phyloP scores from a whole-genome alignment of 2,329 filamentous ascomycete species.

The Chalara sp. region DNA sequence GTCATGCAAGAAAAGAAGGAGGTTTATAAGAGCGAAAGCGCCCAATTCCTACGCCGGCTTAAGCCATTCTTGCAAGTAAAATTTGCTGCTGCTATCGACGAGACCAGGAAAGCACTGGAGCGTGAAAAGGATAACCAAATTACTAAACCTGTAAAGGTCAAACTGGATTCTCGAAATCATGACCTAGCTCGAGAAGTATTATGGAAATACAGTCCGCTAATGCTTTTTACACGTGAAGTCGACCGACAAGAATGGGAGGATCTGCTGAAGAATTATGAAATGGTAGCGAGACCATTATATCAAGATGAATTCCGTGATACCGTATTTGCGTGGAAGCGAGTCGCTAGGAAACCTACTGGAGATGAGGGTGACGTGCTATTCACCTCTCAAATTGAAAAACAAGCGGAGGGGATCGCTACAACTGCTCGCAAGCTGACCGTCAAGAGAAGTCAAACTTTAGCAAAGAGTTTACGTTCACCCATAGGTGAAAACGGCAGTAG shows the following conservation, averaged over 20 bases:
- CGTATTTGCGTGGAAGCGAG: slow-evolving; percentile 70
- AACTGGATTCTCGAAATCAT: slow-evolving; percentile 65
- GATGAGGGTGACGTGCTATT: slow-evolving; percentile 86
- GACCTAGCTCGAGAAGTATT: slow-evolving; percentile 65
- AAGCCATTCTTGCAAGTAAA: slow-evolving; percentile 76
- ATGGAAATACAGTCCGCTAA: slow-evolving; percentile 82
- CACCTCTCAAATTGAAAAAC: slow-evolving; percentile 75
- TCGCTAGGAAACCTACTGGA: slow-evolving; percentile 64
- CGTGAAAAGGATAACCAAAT: slow-evolving; percentile 43
- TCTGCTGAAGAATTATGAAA: slow-evolving; percentile 74
- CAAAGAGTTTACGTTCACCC: slow-evolving; percentile 63
- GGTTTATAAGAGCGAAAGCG: slow-evolving; percentile 72
- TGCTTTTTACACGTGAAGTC: slow-evolving; percentile 83
- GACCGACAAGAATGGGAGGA: slow-evolving; percentile 76
- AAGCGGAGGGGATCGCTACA: slow-evolving; percentile 69
- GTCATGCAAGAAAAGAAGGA: slow-evolving; percentile 93
- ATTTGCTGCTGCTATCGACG: slow-evolving; percentile 69
- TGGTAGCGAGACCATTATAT: slow-evolving; percentile 69
- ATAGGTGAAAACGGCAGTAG: slow-evolving; percentile 53
- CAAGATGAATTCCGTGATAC: slow-evolving; percentile 76
- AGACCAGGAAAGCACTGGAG: slow-evolving; percentile 56
- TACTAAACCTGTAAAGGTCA: slow-evolving; percentile 43
- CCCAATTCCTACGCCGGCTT: slow-evolving; percentile 70
- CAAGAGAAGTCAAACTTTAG: slow-evolving; percentile 84
- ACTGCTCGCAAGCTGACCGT: slow-evolving; percentile 87